phyloP scores from a whole-genome alignment of 2,329 filamentous ascomycete genomes.

The Lachnellula subtilissima region DNA sequence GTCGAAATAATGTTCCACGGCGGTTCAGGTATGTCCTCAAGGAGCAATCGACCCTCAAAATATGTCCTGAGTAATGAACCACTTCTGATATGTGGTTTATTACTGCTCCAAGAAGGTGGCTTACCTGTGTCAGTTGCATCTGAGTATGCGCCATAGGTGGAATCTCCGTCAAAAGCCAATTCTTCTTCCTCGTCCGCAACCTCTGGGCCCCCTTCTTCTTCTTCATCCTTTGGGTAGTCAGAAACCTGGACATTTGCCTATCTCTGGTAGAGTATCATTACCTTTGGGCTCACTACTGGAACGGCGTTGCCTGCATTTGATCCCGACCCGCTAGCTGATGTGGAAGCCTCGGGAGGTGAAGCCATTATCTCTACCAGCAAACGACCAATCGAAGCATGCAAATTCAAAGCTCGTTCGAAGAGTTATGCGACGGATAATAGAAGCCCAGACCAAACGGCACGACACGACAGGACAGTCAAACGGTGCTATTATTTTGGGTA shows the following conservation, averaged over 20 bases:
- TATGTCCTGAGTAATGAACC: no score
- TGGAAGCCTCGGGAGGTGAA: background rate
- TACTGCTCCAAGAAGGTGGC: no score
- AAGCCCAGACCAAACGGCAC: background rate
- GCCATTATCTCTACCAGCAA: background rate
- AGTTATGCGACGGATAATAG: background rate
- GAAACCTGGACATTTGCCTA: background rate
- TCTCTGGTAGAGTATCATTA: background rate
- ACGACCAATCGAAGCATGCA: background rate
- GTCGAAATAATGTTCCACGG: no score
- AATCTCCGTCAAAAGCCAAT: constrained; percentile 11
- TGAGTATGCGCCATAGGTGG: constrained; percentile 12
- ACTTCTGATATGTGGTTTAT: no score
- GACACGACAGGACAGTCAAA: no score
- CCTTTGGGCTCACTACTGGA: background rate
- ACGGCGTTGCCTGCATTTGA: background rate
- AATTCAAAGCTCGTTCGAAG: background rate
- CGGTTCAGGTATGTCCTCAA: no score
- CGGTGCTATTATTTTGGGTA: no score
- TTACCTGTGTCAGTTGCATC: constrained; percentile 11
- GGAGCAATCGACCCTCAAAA: no score
- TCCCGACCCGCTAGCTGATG: background rate
- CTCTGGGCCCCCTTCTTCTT: background rate
- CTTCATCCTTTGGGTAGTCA: background rate
- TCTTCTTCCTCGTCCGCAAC: background rate